A percentile compares a stretch with the other conserved stretches of the same genome.
phyloP scores from a whole-genome alignment of 768 basidiomycete genomes.

The Holtermanniella nyarrowii region DNA sequence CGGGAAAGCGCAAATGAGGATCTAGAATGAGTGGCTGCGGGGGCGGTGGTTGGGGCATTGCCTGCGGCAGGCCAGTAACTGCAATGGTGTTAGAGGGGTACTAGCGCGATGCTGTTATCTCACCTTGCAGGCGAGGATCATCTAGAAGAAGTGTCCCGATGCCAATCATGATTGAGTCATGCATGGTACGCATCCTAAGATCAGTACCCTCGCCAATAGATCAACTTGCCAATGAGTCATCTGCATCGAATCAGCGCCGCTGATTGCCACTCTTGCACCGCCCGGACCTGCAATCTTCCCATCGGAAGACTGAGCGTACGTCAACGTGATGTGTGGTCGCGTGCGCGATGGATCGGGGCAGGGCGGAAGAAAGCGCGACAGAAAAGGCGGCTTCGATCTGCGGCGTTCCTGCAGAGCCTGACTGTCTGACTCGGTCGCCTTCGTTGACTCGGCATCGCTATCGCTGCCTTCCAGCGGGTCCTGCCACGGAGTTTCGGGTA shows the following conservation, averaged over 20 bases:
- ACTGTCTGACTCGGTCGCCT: too few relatives aligned
- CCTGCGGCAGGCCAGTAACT: background rate
- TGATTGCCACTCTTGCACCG: slow-evolving; percentile 67
- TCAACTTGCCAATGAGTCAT: slow-evolving; percentile 81
- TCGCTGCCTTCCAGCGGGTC: too few relatives aligned
- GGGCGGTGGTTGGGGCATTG: slow-evolving; percentile 20
- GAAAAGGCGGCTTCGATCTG: too few relatives aligned
- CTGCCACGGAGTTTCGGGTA: too few relatives aligned
- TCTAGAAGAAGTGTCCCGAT: slow-evolving; percentile 83
- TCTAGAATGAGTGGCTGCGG: slow-evolving; percentile 78
- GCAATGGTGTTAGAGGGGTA: too few relatives aligned
- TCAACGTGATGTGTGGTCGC: slow-evolving; percentile 41
- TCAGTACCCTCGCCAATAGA: background rate
- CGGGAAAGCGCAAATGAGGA: slow-evolving; percentile 55
- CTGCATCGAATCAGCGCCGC: slow-evolving; percentile 72
- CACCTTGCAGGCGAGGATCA: slow-evolving; percentile 88
- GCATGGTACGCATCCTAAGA: slow-evolving; percentile 75
- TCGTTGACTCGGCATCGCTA: too few relatives aligned
- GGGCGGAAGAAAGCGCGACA: too few relatives aligned
- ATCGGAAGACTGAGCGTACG: slow-evolving; percentile 49
- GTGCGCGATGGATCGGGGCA: slow-evolving; percentile 9
- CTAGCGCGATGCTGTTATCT: too few relatives aligned
- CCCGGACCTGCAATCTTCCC: slow-evolving; percentile 70
- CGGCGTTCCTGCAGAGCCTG: too few relatives aligned
- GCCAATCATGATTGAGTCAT: slow-evolving; percentile 86